A percentile compares a stretch with the other conserved stretches of the same genome.
Evolutionary conservation across 75 land plant species (phyloP).

Genomic region (Cupressus sempervirens): DNA sequence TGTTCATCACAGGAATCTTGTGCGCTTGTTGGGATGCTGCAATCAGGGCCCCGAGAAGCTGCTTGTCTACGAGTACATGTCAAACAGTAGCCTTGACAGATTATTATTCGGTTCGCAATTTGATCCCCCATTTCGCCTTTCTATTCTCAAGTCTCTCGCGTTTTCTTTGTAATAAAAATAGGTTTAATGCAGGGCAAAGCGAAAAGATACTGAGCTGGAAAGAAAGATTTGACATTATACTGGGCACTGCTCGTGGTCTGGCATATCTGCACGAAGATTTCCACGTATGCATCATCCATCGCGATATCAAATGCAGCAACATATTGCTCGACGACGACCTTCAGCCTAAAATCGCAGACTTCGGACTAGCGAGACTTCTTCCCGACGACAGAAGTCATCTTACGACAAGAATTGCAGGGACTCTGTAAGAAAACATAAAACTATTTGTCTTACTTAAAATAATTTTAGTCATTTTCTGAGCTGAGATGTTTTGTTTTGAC

Average conservation of each 20-base stretch:
- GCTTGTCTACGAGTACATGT: constrained; percentile 44
- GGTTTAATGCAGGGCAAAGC: neutral
- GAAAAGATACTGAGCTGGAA: constrained; percentile 16
- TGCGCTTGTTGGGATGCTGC: constrained; percentile 42
- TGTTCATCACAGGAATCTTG: constrained; percentile 52
- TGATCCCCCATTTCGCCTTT: neutral
- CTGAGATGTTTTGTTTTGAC: neutral
- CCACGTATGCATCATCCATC: constrained; percentile 40
- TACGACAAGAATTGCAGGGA: constrained; percentile 33
- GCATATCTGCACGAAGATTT: constrained; percentile 26
- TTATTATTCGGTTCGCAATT: constrained; percentile 26
- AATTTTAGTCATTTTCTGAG: neutral
- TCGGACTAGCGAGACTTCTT: constrained; percentile 30
- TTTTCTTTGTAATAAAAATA: neutral
- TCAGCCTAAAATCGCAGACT: constrained; percentile 35
- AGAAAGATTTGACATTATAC: constrained; percentile 17
- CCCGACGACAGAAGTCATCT: constrained; percentile 28
- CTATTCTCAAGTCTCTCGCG: neutral
- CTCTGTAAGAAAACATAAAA: constrained; percentile 18
- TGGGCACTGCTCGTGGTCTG: constrained; percentile 25
- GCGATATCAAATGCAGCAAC: constrained; percentile 55
- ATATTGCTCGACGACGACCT: constrained; percentile 25
- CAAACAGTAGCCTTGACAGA: constrained; percentile 37
- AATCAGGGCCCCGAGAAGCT: constrained; percentile 24
- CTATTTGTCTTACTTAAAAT: neutral